Base-by-base conservation (phyloP, 2,329 filamentous ascomycete species). In the Xylariomycetidae sp. region DNA sequence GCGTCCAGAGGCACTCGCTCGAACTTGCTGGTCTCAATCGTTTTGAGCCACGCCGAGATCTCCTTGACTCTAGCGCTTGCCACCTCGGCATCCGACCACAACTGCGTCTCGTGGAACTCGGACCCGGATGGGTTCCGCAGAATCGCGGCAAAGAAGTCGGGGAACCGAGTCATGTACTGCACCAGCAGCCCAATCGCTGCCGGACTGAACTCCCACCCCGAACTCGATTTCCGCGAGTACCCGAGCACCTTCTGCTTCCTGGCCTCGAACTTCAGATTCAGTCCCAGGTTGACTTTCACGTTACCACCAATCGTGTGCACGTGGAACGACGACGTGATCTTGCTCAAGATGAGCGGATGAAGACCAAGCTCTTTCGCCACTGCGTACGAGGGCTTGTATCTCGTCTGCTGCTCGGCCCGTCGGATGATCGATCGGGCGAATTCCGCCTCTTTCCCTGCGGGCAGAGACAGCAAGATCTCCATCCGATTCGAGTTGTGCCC, bases 201-300 rank as follows among this genome's bases (percentile, higher is more conserved):
- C 31, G 77, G 73, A 52, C 89, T 95, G 58, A 95, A 98, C 59
- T 98, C 92, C 93, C 93, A 98, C 5, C 93, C 92, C 18, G 78
- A 83, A 10, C 78, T 70, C 4, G 80, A 81, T 54, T 92, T 92
- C 49, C 88, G 83, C 16, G 90, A 95, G 60, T 95, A 98, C 1
- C 92, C 92, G 19, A 98, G 65, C 6, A 98, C 92, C 64, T 98
- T 98, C 48, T 89, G 74, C 61, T 95, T 95, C 63, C 86, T 90
- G 3, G 79, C 86, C 57, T 98, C 92, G 39, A 98, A 98, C 59
- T 98, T 98, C 46, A 98, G 72, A 53, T 98, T 98, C 40, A 98
- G 70, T 0, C 92, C 92, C 16, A 98, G 67, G 50, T 98, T 98
- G 42, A 95, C 72, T 49, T 85, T 84, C 38, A 88, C 68, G 16